phyloP scores from a whole-genome alignment of 192 early-diverging fungal species.

The Backusella parvicylindrica region DNA sequence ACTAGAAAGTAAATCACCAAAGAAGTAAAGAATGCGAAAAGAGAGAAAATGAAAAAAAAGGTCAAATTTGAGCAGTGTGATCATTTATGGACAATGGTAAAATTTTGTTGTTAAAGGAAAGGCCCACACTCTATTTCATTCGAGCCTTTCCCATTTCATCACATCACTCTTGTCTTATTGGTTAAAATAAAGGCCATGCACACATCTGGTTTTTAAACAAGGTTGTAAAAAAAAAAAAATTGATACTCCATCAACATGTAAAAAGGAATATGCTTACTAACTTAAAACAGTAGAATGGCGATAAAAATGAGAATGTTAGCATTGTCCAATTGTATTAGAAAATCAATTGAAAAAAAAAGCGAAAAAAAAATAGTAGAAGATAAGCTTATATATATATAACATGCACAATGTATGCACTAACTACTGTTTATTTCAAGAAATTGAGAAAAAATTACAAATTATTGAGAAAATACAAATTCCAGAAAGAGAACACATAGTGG shows the following conservation, averaged over 20 bases:
- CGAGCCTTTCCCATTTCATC: not conserved
- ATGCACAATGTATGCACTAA: not conserved
- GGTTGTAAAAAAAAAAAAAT: not conserved
- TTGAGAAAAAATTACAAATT: too few species aligned
- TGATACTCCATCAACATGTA: not conserved
- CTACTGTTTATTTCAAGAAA: too few species aligned
- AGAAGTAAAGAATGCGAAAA: not conserved
- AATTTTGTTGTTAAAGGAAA: not conserved
- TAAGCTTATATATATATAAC: not conserved
- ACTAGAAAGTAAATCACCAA: not conserved
- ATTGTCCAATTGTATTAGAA: not conserved
- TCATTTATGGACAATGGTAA: not conserved
- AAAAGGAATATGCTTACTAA: not conserved
- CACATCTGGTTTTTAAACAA: not conserved
- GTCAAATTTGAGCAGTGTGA: not conserved
- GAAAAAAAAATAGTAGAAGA: not conserved
- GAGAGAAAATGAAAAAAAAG: not conserved
- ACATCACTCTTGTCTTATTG: not conserved
- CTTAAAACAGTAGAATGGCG: not conserved
- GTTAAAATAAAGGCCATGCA: not conserved
- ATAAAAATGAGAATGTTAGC: not conserved
- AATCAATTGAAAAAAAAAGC: not conserved
- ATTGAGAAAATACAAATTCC: too few species aligned
- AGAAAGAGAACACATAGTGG: too few species aligned
- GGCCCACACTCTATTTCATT: not conserved